These are phyloP conservation scores for Phallus indusiatus DNA, from an alignment of 768 basidiomycete genomes.

Conservation along the genomic window DNA sequence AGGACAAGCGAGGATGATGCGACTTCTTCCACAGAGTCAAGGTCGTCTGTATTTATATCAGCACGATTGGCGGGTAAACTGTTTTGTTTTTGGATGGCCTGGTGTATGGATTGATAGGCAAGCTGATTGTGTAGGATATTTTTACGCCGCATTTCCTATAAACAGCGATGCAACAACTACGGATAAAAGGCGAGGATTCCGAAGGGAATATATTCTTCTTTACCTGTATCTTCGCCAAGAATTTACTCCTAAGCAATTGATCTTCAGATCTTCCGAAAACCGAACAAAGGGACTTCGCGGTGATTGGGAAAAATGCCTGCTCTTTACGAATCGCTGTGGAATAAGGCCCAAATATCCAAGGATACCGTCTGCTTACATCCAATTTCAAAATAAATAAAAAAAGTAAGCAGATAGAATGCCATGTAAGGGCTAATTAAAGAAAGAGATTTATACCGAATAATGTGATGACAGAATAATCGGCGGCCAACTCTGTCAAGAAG, in stretches of 20 bases:
- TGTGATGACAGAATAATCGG: constrained; percentile 47
- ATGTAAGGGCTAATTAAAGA: constrained; percentile 7
- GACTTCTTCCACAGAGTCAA: background rate
- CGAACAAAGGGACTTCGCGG: constrained; percentile 39
- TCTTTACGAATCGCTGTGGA: constrained; percentile 52
- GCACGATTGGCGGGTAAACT: background rate
- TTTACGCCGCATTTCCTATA: constrained; percentile 4
- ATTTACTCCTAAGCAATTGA: constrained; percentile 34
- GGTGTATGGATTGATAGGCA: background rate
- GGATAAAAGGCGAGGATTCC: background rate
- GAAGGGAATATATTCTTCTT: background rate
- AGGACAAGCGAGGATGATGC: background rate
- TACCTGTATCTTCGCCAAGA: constrained; percentile 41
- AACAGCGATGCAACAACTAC: background rate
- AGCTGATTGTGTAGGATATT: background rate
- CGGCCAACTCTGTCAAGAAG: constrained; percentile 42
- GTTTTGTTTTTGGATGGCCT: background rate
- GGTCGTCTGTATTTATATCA: background rate
- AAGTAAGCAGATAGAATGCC: constrained; percentile 7
- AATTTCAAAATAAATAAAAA: constrained; percentile 12
- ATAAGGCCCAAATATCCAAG: constrained; percentile 64
- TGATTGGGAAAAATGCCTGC: constrained; percentile 33
- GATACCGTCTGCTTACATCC: constrained; percentile 48
- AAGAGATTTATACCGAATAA: constrained; percentile 41
- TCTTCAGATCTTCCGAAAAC: constrained; percentile 48